Conservation (phyloP, 2,329 filamentous ascomycete genomes). For the Didymella sp. region DNA sequence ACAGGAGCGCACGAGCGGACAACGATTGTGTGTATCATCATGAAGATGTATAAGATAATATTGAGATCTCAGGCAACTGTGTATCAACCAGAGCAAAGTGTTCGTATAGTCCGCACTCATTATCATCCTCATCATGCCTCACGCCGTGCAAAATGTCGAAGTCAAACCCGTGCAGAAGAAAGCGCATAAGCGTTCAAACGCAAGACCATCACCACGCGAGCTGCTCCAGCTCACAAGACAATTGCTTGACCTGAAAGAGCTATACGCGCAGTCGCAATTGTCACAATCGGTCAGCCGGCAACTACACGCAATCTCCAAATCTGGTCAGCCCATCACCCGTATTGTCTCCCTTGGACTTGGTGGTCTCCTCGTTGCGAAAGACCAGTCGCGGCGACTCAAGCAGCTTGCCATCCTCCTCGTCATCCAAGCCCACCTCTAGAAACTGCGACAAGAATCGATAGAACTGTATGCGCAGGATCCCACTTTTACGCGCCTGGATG, state of each 20-base stretch:
- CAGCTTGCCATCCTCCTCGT: slow-evolving; percentile 39
- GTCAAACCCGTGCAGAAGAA: background rate
- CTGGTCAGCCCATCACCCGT: slow-evolving; percentile 17
- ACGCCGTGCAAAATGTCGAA: slow-evolving; percentile 1
- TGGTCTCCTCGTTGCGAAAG: slow-evolving; percentile 22
- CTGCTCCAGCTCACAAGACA: slow-evolving; percentile 9
- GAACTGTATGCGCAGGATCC: slow-evolving; percentile 43
- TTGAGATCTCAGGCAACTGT: background rate
- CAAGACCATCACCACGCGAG: slow-evolving; percentile 17
- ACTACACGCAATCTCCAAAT: slow-evolving; percentile 9
- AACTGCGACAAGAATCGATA: slow-evolving; percentile 5
- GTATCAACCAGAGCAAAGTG: background rate
- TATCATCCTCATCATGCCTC: background rate
- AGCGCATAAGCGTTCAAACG: slow-evolving; percentile 7
- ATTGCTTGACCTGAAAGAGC: slow-evolving; percentile 15
- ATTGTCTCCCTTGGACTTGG: slow-evolving; percentile 35
- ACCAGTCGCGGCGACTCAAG: slow-evolving; percentile 37
- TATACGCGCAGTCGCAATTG: slow-evolving; percentile 23
- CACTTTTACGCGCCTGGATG: slow-evolving; percentile 37
- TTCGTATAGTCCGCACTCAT: too few relatives aligned
- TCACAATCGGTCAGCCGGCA: slow-evolving; percentile 20
- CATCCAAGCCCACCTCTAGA: slow-evolving; percentile 23
- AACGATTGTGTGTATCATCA: background rate
- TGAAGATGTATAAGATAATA: background rate
- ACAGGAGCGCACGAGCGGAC: background rate